Percentiles rank a stretch among this genome's conserved stretches.
Conservation (phyloP, 2,329 filamentous ascomycete species). For the Apiospora pterosperma region DNA sequence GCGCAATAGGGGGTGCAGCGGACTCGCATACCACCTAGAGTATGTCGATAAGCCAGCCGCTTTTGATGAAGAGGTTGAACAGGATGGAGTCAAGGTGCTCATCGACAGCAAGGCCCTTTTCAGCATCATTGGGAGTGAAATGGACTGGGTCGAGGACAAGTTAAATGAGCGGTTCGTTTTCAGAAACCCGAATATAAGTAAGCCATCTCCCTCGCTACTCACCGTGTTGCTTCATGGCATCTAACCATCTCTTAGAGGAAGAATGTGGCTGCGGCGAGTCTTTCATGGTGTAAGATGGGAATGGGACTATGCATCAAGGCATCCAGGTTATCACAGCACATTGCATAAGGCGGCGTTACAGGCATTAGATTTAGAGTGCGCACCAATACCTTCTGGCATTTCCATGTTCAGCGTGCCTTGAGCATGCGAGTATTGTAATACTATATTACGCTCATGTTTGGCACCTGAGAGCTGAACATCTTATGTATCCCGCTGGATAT, state of each 20-base stretch:
- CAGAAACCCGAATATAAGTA: constrained; percentile 96
- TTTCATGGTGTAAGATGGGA: constrained; percentile 66
- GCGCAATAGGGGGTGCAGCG: constrained; percentile 90
- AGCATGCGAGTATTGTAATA: neutral
- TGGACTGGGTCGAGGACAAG: constrained; percentile 99
- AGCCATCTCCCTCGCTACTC: constrained; percentile 32
- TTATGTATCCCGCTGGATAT: neutral
- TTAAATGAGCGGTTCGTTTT: constrained; percentile 90
- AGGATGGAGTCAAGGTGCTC: constrained; percentile 92
- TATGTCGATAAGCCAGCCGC: constrained; percentile 87
- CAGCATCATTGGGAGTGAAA: constrained; percentile 97
- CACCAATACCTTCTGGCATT: neutral
- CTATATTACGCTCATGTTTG: neutral
- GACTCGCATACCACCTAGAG: constrained; percentile 88
- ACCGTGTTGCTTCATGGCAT: constrained; percentile 21
- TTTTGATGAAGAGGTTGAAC: constrained; percentile 90
- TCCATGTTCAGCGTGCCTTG: neutral
- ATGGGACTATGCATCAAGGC: neutral
- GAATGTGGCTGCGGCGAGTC: constrained; percentile 94
- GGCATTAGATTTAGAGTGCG: neutral
- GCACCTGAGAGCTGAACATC: neutral
- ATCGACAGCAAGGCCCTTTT: constrained; percentile 97
- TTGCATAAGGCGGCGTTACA: constrained; percentile 10
- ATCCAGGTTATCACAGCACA: constrained; percentile 8
- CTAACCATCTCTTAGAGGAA: constrained; percentile 63